Percentiles rank a stretch among this genome's conserved stretches.
Evolutionary conservation across 129 eudicot species (phyloP).

Genomic region (Pittosporum tobira): DNA sequence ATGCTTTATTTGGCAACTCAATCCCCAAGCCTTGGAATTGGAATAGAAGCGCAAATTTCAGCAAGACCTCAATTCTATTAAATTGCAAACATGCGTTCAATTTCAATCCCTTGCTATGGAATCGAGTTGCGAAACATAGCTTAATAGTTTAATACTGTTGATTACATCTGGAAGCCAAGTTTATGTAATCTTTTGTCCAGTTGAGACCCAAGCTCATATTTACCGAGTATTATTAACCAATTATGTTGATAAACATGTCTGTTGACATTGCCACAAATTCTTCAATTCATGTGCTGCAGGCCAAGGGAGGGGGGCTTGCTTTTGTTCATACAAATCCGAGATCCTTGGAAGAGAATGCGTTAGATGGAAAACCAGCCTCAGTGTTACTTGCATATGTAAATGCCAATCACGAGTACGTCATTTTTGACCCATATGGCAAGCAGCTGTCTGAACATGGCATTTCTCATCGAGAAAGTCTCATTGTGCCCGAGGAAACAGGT

Average conservation of each 20-base stretch:
- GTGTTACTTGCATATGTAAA: conserved; percentile 51
- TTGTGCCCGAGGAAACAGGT: conserved; percentile 50
- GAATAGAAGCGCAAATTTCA: no score
- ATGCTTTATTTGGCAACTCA: no score
- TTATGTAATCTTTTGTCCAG: no score
- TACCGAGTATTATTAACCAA: no score
- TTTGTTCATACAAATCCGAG: conserved; percentile 29
- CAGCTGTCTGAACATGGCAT: conserved; percentile 19
- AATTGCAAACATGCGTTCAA: no score
- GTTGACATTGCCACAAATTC: neutral
- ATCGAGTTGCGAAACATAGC: no score
- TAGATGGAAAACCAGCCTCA: conserved; percentile 22
- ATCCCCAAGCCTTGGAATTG: no score
- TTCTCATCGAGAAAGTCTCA: conserved; percentile 13
- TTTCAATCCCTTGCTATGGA: no score
- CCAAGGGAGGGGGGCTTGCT: conserved; percentile 64
- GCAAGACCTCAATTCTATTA: no score
- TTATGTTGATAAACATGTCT: neutral
- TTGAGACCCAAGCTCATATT: neutral
- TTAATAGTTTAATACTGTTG: no score
- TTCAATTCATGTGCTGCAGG: conserved; percentile 31
- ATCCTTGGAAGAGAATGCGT: conserved; percentile 28
- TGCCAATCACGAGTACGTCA: conserved; percentile 54
- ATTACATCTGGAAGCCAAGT: no score
- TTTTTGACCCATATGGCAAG: conserved; percentile 48